Evolutionary conservation across 2,329 filamentous ascomycete genomes (phyloP).

Genomic region (Fusarium annulatum): DNA sequence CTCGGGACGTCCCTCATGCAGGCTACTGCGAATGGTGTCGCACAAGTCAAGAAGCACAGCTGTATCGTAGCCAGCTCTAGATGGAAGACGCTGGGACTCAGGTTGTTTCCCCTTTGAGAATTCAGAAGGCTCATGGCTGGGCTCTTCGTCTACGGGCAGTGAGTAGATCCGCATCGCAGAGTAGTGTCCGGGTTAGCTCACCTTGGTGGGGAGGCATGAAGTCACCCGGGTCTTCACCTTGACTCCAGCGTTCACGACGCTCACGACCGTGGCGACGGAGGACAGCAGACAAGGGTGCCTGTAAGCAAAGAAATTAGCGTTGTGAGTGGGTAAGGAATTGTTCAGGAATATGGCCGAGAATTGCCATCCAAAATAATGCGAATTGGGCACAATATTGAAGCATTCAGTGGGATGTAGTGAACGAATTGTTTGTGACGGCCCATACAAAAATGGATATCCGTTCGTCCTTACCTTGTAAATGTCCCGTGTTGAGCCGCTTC

Average conservation of each 20-base stretch:
- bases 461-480: slow-evolving; percentile 24
- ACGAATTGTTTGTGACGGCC: neutral
- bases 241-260: slow-evolving; percentile 18
- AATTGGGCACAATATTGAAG: neutral
- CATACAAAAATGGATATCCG: neutral
- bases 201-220: slow-evolving; percentile 33
- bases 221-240: slow-evolving; percentile 26
- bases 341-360: neutral
- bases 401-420: neutral
- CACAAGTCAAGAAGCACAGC: slow-evolving; percentile 52
- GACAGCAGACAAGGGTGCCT: slow-evolving; percentile 33
- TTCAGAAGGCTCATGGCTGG: slow-evolving; percentile 17
- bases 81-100: neutral
- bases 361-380: neutral
- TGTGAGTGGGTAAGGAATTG: neutral
- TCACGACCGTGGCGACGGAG: slow-evolving; percentile 12
- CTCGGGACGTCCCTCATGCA: slow-evolving; percentile 50
- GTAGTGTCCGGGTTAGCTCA: slow-evolving; percentile 8
- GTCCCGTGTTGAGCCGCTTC: slow-evolving; percentile 10
- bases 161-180: slow-evolving; percentile 10
- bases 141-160: slow-evolving; percentile 32
- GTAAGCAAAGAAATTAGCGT: slow-evolving; percentile 13
- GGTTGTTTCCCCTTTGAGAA: slow-evolving; percentile 1
- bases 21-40: slow-evolving; percentile 53
- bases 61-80: slow-evolving; percentile 28